Conservation (phyloP, 2,329 filamentous ascomycete genomes). For the Hymenoscyphus linearis region DNA sequence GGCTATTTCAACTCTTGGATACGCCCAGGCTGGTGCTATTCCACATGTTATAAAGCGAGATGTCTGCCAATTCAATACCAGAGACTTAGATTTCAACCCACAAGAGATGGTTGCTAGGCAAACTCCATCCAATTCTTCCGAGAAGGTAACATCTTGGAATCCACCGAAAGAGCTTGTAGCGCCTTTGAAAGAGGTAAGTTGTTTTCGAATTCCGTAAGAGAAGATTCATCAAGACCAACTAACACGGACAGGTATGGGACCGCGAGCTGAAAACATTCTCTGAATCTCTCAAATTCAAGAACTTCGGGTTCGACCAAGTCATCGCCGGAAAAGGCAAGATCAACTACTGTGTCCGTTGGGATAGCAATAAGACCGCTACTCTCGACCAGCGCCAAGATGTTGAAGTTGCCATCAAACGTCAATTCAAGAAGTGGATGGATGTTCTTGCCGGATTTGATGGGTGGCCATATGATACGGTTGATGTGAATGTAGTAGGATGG, state of each 20-base stretch:
- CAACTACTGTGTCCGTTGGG: slow-evolving; percentile 42
- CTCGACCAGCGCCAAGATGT: slow-evolving; percentile 37
- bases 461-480: slow-evolving; percentile 38
- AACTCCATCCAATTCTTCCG: background rate
- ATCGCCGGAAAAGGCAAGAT: slow-evolving; percentile 26
- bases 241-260: background rate
- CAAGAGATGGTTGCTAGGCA: background rate
- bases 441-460: slow-evolving; percentile 40
- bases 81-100: background rate
- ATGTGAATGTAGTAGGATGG: slow-evolving; percentile 40
- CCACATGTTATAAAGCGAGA: background rate
- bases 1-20: background rate
- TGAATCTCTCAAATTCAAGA: background rate
- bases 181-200: background rate
- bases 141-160: background rate
- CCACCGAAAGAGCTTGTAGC: background rate
- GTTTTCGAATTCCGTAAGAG: too few species aligned
- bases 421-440: slow-evolving; percentile 39
- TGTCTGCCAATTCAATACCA: background rate
- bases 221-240: background rate
- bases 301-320: background rate
- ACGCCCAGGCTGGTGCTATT: background rate
- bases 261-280: background rate
- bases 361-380: slow-evolving; percentile 35
- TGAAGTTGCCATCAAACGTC: slow-evolving; percentile 32